Evolutionary conservation across 1,284 basidiomycete genomes (phyloP), one percentile per base, ranked within the genome.

Genomic region (Ceratobasidium sp.): DNA sequence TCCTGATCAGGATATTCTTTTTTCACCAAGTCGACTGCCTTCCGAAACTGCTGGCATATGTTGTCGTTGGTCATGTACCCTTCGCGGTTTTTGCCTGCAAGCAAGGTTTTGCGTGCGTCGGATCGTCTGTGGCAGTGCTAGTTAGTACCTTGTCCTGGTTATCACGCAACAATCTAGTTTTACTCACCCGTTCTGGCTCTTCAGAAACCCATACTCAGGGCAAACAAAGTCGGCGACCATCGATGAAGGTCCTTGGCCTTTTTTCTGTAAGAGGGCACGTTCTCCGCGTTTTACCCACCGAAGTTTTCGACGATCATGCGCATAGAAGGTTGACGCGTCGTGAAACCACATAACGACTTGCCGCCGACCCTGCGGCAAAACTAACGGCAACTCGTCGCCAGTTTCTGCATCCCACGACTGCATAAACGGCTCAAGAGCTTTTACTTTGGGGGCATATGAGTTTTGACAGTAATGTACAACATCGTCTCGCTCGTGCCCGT

Each of bases 181-280:
- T n/a, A 81, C 83, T 71, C 69, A 85, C 84, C 84, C 82, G 60
- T 83, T 80, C 3, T 80, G 80, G 78, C 82, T 63, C 58, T 26
- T 81, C 15, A 86, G 77, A 87, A 86, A 58, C 15, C 64, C 60
- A 82, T 84, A 87, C 46, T 89, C 86, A n/a, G n/a, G n/a, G n/a
- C 1, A 89, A 10, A 89, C 80, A 77, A 87, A 88, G 63, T 89
- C 85, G 0, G 86, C 83, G 13, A 88, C 83, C 88, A 89, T 89
- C 20, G 87, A 63, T 9, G 85, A 86, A 13, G 61, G 42, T 0
- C 86, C 86, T 46, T 86, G 84, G 0, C 86, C 86, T 79, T 88
- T 88, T 82, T 77, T 42, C 18, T 55, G 61, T 85, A 81, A 12
- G n/a, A n/a, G n/a, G n/a, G n/a, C n/a, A n/a, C n/a, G n/a, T n/a